These are phyloP conservation scores for Tuber brumale DNA, from an alignment of 495 filamentous ascomycete species.

Conservation along the genomic window DNA sequence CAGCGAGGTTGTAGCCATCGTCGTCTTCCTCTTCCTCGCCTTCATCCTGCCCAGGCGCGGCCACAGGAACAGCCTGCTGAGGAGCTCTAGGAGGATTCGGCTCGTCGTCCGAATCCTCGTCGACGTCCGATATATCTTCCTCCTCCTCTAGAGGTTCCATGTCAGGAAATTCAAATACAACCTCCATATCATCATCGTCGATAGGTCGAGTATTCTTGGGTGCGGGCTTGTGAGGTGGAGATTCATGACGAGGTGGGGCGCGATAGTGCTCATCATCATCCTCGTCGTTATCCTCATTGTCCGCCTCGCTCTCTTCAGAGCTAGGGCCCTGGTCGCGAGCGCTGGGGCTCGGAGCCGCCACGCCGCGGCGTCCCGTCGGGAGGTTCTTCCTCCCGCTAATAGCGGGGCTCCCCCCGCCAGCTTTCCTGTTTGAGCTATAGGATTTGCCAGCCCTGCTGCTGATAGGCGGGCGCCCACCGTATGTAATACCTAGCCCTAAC, in stretches of 20 bases:
- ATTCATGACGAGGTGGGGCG: conserved; percentile 10
- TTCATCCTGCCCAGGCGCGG: conserved; percentile 6
- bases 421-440: conserved; percentile 21
- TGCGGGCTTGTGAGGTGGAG: not conserved
- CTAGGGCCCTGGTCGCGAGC: conserved; percentile 13
- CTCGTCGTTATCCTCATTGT: conserved; percentile 34
- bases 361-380: conserved; percentile 12
- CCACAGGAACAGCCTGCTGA: not conserved
- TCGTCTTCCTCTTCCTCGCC: conserved; percentile 31
- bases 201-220: not conserved
- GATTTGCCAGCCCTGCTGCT: conserved; percentile 17
- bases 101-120: conserved; percentile 25
- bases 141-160: conserved; percentile 18
- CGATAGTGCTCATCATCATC: conserved; percentile 17
- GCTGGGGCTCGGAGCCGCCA: conserved; percentile 13
- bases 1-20: conserved; percentile 24
- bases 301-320: conserved; percentile 37
- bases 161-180: conserved; percentile 1
- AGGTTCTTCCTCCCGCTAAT: conserved; percentile 19
- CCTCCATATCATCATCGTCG: not conserved
- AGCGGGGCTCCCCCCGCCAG: conserved; percentile 24
- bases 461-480: conserved; percentile 18
- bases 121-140: conserved; percentile 33
- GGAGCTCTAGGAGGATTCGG: conserved; percentile 4
- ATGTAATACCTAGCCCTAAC: conserved; percentile 26